Base-by-base conservation (phyloP, 805 yeast genomes). In the Teunomyces funiuensis region DNA sequence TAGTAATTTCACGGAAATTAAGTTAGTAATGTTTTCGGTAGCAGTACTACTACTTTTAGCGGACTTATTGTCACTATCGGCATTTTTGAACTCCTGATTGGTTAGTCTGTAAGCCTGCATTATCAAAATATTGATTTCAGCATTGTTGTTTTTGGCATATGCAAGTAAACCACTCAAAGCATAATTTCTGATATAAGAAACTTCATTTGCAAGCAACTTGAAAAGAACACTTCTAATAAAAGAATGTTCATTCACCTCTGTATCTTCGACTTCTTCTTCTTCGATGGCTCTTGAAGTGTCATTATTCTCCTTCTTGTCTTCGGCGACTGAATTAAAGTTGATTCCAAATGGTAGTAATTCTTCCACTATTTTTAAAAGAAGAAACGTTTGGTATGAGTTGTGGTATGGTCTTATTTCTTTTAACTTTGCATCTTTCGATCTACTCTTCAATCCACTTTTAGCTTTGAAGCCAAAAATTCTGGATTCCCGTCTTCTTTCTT, bases 81-180 rank as follows among this genome's bases (percentile, higher is more conserved):
- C 41, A 17, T 22, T 34, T 37, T 57, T 62, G 38, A 53, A 56
- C 39, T 63, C 71, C 16, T 54, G 52, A 30, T 49, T 57, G 17
- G 68, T 66, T 28, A 56, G 43, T 23, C 51, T 55, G 44, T 67
- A 70, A 2, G 61, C 46, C 9, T 57, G 51, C 33, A 66, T 50
- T 6, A 68, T 61, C 40, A 70, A 47, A 25, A 55, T 60, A 37
- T 70, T 70, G 31, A 63, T 59, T 42, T 66, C 72, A 0, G 67
- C 63, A 18, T 53, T 55, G 43, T 65, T 65, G 26, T 49, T 41
- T 10, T 43, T 41, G 4, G 68, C 62, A 39, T 61, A 70, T 6
- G 45, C 49, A 23, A 66, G 45, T 15, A 71, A 52, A 2, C 71
- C 47, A 15, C 48, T 48, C 36, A 68, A 52, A 2, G 71, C 60